These are phyloP conservation scores for Pseudocercospora musae DNA, from an alignment of 2,329 filamentous ascomycete species.

Conservation along the genomic window DNA sequence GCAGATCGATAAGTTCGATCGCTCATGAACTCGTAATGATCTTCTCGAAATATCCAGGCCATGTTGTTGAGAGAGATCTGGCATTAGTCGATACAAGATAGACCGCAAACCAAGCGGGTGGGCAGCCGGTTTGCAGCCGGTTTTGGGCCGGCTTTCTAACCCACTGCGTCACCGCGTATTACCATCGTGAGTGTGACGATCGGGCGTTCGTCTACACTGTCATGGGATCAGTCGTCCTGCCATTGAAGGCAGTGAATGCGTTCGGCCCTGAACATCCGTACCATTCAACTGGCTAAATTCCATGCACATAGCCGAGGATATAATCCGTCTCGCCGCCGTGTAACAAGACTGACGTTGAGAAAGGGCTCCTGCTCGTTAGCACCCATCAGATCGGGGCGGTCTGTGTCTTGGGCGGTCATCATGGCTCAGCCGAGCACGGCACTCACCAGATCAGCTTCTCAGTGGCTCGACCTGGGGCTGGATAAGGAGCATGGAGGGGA, in stretches of 20 bases:
- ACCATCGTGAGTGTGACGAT: not conserved
- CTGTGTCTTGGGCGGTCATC: not conserved
- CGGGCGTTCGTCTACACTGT: not conserved
- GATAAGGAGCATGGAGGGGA: not conserved
- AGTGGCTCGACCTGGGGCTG: not conserved
- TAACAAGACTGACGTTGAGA: not conserved
- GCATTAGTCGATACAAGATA: not conserved
- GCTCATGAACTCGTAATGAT: slow-evolving; percentile 4
- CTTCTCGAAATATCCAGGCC: not conserved
- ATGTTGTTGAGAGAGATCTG: not conserved
- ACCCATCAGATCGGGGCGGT: not conserved
- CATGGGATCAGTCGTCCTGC: not conserved
- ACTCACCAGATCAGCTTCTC: not conserved
- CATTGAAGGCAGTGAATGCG: not conserved
- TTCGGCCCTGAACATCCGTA: not conserved
- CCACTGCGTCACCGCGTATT: not conserved
- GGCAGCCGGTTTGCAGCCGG: not conserved
- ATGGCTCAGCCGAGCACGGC: not conserved
- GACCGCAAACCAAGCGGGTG: not conserved
- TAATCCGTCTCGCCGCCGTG: not conserved
- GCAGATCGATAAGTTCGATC: not conserved
- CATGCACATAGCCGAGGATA: not conserved
- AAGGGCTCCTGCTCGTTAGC: not conserved
- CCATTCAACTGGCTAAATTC: not conserved
- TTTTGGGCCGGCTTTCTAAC: not conserved